Evolutionary conservation across 179 eudicot species (phyloP).

Genomic region (Pouteria campechiana): DNA sequence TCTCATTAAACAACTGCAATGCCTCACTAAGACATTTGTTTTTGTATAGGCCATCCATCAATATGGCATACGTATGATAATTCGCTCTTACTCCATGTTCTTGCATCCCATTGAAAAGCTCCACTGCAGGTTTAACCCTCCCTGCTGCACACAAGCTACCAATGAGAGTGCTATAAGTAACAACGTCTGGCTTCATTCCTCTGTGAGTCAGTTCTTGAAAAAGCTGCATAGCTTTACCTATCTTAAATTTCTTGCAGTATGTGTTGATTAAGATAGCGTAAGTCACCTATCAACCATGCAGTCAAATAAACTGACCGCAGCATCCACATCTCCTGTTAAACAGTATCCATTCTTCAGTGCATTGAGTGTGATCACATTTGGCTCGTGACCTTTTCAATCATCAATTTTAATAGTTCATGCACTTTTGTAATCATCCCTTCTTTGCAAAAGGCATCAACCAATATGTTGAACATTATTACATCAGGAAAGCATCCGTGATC

Average conservation of each 20-base stretch:
- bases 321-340: constrained; percentile 4
- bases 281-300: not conserved
- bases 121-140: constrained; percentile 3
- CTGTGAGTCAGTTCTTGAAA: constrained; percentile 10
- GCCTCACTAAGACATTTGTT: constrained; percentile 12
- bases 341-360: constrained; percentile 5
- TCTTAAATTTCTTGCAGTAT: constrained; percentile 5
- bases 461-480: too few relatives aligned
- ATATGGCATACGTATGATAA: constrained; percentile 7
- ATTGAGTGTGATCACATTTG: too few relatives aligned
- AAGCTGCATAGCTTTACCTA: constrained; percentile 14
- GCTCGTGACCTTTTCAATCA: too few relatives aligned
- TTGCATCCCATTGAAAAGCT: constrained; percentile 18
- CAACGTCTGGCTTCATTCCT: constrained; percentile 8
- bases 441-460: too few relatives aligned
- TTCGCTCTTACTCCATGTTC: constrained; percentile 7
- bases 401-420: too few relatives aligned
- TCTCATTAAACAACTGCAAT: not conserved
- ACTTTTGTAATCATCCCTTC: too few relatives aligned
- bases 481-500: too few relatives aligned
- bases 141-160: constrained; percentile 12
- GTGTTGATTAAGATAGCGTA: constrained; percentile 5
- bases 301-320: constrained; percentile 1
- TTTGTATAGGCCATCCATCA: constrained; percentile 21
- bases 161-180: constrained; percentile 14